phyloP scores from a whole-genome alignment of 805 yeast genomes.

The Lipomyces lipofer region DNA sequence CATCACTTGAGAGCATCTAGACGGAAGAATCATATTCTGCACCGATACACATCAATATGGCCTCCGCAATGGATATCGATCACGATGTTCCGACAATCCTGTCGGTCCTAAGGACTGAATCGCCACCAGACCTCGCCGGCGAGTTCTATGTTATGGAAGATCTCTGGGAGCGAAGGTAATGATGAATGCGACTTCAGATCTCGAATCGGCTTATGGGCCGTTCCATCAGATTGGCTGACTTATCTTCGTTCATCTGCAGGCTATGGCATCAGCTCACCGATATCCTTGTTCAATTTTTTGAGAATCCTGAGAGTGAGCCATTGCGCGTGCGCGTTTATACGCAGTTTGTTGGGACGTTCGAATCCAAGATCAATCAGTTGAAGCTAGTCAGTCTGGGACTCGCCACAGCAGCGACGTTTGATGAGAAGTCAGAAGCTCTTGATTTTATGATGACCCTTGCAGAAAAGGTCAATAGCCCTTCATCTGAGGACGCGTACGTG shows the following conservation, averaged over 20 bases:
- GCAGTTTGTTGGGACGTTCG: slow-evolving; percentile 66
- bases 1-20: no score
- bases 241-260: slow-evolving; percentile 26
- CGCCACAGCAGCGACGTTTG: slow-evolving; percentile 48
- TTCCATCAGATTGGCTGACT: background rate
- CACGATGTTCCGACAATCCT: slow-evolving; percentile 52
- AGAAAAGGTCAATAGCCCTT: slow-evolving; percentile 48
- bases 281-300: slow-evolving; percentile 61
- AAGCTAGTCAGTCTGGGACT: slow-evolving; percentile 76
- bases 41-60: no score
- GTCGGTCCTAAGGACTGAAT: slow-evolving; percentile 63
- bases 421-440: slow-evolving; percentile 51
- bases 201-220: background rate
- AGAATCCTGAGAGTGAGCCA: slow-evolving; percentile 51
- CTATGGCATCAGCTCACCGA: slow-evolving; percentile 93
- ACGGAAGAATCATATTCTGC: no score
- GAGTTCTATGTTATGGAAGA: slow-evolving; percentile 75
- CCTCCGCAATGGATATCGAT: slow-evolving; percentile 29
- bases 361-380: slow-evolving; percentile 72
- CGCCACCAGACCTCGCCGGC: slow-evolving; percentile 63
- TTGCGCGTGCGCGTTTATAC: slow-evolving; percentile 68
- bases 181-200: background rate
- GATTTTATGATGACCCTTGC: slow-evolving; percentile 49
- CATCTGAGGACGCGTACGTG: slow-evolving; percentile 54
- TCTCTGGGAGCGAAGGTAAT: slow-evolving; percentile 69